A percentile compares a stretch with the other conserved stretches of the same genome.
These are phyloP conservation scores for Pinus taeda DNA, from an alignment of 75 land plant genomes.

Conservation along the genomic window DNA sequence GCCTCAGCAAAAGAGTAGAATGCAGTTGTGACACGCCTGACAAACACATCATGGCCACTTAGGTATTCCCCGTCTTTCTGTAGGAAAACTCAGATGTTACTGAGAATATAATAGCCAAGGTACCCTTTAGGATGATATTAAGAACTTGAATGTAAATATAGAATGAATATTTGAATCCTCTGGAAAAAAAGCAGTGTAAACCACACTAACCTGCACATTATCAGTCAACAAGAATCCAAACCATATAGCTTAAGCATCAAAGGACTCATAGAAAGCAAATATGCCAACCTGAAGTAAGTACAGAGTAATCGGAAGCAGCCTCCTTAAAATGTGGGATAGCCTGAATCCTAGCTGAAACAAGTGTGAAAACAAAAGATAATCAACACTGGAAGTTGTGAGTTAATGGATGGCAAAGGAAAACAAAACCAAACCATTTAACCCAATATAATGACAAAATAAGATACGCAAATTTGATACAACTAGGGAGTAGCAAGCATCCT, in stretches of 20 bases:
- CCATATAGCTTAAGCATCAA: not conserved
- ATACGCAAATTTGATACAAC: no score
- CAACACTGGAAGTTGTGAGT: no score
- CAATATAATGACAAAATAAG: no score
- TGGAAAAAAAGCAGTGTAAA: not conserved
- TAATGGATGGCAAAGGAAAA: no score
- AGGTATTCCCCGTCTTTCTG: conserved; percentile 98
- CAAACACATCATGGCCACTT: conserved; percentile 92
- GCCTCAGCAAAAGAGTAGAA: conserved; percentile 89
- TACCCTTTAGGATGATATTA: not conserved
- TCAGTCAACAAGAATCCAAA: not conserved
- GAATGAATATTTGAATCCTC: not conserved
- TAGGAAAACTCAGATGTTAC: conserved; percentile 1
- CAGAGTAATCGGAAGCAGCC: not conserved
- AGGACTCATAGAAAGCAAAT: not conserved
- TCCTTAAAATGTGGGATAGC: no score
- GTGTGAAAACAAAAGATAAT: no score
- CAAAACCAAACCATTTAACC: no score
- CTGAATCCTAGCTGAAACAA: no score
- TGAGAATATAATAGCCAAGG: not conserved
- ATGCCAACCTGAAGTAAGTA: conserved; percentile 8
- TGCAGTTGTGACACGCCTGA: conserved; percentile 79
- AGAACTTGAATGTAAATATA: not conserved
- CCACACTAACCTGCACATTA: not conserved
- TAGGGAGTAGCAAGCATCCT: no score